Percentiles rank a stretch among this genome's conserved stretches.
Conservation (phyloP, 495 filamentous ascomycete species). For the Talaromyces trachyspermus region DNA sequence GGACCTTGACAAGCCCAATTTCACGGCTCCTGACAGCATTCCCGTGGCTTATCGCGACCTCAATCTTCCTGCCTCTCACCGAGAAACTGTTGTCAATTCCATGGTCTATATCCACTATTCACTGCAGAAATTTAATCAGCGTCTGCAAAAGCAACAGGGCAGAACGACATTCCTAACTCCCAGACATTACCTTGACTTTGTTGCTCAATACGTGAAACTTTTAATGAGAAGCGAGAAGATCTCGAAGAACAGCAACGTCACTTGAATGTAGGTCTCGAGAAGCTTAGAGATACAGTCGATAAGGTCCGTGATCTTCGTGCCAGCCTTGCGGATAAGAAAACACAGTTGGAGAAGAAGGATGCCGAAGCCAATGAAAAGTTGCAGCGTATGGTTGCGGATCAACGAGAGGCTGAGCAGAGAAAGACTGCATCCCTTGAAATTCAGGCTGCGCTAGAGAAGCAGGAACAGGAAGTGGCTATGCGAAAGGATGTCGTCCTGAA, state of each 20-base stretch:
- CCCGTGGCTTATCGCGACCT: conserved; percentile 87
- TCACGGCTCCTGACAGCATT: conserved; percentile 80
- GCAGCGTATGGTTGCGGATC: conserved; percentile 92
- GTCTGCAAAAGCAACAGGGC: conserved; percentile 84
- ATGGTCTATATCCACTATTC: conserved; percentile 99
- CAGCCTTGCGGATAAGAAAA: conserved; percentile 89
- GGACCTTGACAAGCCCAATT: conserved; percentile 83
- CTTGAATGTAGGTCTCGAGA: conserved; percentile 95
- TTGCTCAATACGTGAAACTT: conserved; percentile 96
- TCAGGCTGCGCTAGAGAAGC: conserved; percentile 75
- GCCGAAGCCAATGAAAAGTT: conserved; percentile 94
- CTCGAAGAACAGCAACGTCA: conserved; percentile 97
- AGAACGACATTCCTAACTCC: conserved; percentile 89
- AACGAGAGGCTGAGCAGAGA: conserved; percentile 89
- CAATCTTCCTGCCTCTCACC: conserved; percentile 73
- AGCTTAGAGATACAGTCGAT: conserved; percentile 94
- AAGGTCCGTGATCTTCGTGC: conserved; percentile 88
- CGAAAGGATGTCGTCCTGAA: conserved; percentile 78
- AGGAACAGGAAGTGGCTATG: conserved; percentile 79
- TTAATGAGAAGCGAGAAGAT: conserved; percentile 97
- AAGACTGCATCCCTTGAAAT: conserved; percentile 83
- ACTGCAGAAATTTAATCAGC: conserved; percentile 78
- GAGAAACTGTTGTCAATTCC: conserved; percentile 85
- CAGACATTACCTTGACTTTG: conserved; percentile 95
- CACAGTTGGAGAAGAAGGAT: conserved; percentile 86